A percentile compares a stretch with the other conserved stretches of the same genome.
Evolutionary conservation across 2,329 filamentous ascomycete species (phyloP).

Genomic region (Alternaria sp.): DNA sequence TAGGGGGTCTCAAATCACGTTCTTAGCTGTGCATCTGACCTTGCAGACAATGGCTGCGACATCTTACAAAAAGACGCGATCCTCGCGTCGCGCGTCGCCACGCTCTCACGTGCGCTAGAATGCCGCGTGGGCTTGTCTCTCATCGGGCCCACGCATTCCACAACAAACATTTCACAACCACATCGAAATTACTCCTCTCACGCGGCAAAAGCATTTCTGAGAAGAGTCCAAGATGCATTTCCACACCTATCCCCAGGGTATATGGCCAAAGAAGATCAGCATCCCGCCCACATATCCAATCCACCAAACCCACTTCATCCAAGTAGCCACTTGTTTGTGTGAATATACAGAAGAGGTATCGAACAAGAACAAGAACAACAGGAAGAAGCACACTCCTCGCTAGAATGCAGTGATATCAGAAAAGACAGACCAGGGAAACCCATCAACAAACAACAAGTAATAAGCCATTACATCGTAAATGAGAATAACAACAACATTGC

Average conservation of each 20-base stretch:
- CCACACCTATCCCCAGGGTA: constrained; percentile 18
- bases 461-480: constrained; percentile 17
- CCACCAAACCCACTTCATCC: not conserved
- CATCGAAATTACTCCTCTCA: not conserved
- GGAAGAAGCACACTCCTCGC: constrained; percentile 15
- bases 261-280: constrained; percentile 16
- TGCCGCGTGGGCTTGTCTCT: not conserved
- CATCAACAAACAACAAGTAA: not conserved
- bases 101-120: constrained; percentile 15
- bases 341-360: constrained; percentile 14
- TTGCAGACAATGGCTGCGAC: not conserved
- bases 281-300: not conserved
- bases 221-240: constrained; percentile 3
- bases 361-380: not conserved
- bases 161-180: not conserved
- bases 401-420: constrained; percentile 16
- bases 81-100: constrained; percentile 12
- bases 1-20: not conserved
- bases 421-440: constrained; percentile 11
- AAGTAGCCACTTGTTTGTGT: constrained; percentile 2
- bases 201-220: not conserved
- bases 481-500: constrained; percentile 1
- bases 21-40: not conserved
- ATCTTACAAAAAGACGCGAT: not conserved
- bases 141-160: not conserved